Conservation (phyloP, 108 stramenopile genomes). For the Conticribra weissflogii region DNA sequence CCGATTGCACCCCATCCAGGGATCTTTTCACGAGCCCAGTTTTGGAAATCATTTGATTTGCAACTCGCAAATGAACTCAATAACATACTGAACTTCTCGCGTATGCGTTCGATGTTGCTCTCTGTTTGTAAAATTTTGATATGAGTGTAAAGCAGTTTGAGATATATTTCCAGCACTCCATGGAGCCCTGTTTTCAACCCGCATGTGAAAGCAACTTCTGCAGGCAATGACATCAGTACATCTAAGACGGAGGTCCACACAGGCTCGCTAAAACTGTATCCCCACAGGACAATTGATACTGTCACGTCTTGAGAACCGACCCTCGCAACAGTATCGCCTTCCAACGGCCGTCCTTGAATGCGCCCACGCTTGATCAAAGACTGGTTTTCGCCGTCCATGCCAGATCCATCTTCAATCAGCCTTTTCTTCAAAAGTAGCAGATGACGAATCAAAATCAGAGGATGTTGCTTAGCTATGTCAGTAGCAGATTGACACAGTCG, state of each 20-base stretch:
- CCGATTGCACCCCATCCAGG: neutral
- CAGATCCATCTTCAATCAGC: slow-evolving; percentile 55
- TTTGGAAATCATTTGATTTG: slow-evolving; percentile 2
- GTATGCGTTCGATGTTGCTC: slow-evolving; percentile 5
- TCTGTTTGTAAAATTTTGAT: slow-evolving; percentile 9
- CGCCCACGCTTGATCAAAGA: slow-evolving; percentile 37
- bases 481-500: slow-evolving; percentile 43
- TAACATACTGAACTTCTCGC: slow-evolving; percentile 13
- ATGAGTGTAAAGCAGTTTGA: slow-evolving; percentile 53
- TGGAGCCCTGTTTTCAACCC: slow-evolving; percentile 58
- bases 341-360: slow-evolving; percentile 27
- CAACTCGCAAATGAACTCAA: slow-evolving; percentile 2
- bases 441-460: slow-evolving; percentile 66
- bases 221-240: slow-evolving; percentile 46
- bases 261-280: slow-evolving; percentile 63
- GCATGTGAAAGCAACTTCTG: slow-evolving; percentile 61
- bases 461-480: slow-evolving; percentile 60
- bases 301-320: slow-evolving; percentile 30
- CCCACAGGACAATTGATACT: slow-evolving; percentile 63
- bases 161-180: slow-evolving; percentile 49
- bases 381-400: neutral
- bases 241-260: slow-evolving; percentile 66
- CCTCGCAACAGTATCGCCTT: slow-evolving; percentile 30
- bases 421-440: slow-evolving; percentile 27
- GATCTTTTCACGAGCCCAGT: slow-evolving; percentile 4